Conservation (phyloP, 164 flowering plant species). For the Santalum album region DNA sequence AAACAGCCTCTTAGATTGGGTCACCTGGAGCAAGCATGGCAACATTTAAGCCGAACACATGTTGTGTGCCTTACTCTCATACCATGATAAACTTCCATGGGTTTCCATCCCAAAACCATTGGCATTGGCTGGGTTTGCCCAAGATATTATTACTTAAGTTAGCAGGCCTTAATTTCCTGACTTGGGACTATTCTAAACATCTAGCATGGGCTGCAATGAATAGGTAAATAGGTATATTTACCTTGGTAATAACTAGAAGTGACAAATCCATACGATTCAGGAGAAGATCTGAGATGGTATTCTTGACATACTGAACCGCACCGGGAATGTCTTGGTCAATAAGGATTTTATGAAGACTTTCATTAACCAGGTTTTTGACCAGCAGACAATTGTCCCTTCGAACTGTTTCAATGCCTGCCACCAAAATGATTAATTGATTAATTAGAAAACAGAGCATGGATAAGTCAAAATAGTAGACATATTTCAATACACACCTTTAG, state of each 20-base stretch:
- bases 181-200: too few species aligned
- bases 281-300: conserved; percentile 93
- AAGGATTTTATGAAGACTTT: conserved; percentile 86
- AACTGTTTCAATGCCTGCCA: conserved; percentile 94
- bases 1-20: too few species aligned
- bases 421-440: conserved; percentile 8
- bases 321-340: conserved; percentile 86
- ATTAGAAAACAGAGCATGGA: background rate
- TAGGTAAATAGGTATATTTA: too few species aligned
- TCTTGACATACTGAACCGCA: conserved; percentile 89
- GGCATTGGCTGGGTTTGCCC: too few species aligned
- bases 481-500: conserved; percentile 54
- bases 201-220: too few species aligned
- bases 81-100: too few species aligned
- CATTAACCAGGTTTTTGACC: conserved; percentile 91
- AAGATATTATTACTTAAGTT: too few species aligned
- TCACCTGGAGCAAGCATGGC: too few species aligned
- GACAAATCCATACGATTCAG: conserved; percentile 98
- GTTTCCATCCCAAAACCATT: too few species aligned
- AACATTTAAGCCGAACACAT: too few species aligned
- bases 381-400: conserved; percentile 92
- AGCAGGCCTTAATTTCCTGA: too few species aligned
- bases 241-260: conserved; percentile 95
- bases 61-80: too few species aligned
- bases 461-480: conserved; percentile 2